Evolutionary conservation across 352 stramenopile species (phyloP).

Genomic region (Phytophthora nicotianae): DNA sequence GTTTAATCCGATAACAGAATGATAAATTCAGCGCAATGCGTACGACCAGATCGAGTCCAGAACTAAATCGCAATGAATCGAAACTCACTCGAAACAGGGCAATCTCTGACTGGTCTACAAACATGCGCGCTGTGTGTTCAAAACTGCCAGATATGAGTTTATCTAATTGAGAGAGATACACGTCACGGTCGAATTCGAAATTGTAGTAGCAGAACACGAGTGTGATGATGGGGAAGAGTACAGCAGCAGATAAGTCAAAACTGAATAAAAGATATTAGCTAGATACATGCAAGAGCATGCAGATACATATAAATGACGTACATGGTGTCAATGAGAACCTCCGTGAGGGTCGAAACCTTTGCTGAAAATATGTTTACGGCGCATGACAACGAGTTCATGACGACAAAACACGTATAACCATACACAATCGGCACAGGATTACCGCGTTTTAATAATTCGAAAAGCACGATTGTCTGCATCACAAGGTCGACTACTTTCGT

Average conservation of each 20-base stretch:
- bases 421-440: slow-evolving; percentile 11
- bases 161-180: slow-evolving; percentile 20
- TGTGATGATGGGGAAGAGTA: slow-evolving; percentile 31
- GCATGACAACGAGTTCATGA: slow-evolving; percentile 23
- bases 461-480: not conserved
- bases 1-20: slow-evolving; percentile 32
- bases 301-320: slow-evolving; percentile 7
- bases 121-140: slow-evolving; percentile 22
- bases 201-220: slow-evolving; percentile 26
- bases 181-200: slow-evolving; percentile 34
- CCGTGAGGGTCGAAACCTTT: slow-evolving; percentile 19
- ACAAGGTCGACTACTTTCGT: not conserved
- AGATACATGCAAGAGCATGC: not conserved
- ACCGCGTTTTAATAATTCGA: slow-evolving; percentile 16
- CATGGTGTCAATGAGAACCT: slow-evolving; percentile 33
- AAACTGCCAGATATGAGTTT: slow-evolving; percentile 26
- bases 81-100: slow-evolving; percentile 32
- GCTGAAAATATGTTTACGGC: slow-evolving; percentile 21
- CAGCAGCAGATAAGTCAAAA: slow-evolving; percentile 35
- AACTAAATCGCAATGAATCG: slow-evolving; percentile 37
- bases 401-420: slow-evolving; percentile 19
- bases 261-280: slow-evolving; percentile 4
- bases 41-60: slow-evolving; percentile 24
- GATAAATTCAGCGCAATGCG: slow-evolving; percentile 28
- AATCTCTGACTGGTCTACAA: slow-evolving; percentile 26